Evolutionary conservation across 208 protist genomes (phyloP), one percentile per base, ranked within the genome.

Genomic region (Trichomonas vaginalis): DNA sequence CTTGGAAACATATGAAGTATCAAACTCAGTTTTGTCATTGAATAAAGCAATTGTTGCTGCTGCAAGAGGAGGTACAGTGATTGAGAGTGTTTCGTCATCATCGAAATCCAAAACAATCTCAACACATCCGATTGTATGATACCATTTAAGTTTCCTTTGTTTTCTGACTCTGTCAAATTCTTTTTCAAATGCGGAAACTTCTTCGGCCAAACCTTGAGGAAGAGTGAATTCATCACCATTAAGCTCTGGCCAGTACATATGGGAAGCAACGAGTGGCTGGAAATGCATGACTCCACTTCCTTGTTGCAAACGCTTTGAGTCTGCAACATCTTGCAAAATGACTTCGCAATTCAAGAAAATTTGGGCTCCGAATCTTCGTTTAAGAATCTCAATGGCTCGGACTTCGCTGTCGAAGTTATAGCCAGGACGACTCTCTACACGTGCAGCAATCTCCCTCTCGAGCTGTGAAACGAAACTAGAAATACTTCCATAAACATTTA

Each of bases 321-420:
- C 86, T 39, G 86, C 86, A 51, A 92, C 86, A 92, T 92, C 86
- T 51, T 40, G 40, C 3, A 92, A 15, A 39, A 92, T 92, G 9
- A 92, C 86, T 92, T 92, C 86, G 46, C 86, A 92, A n/a, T 92
- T 51, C 1, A 92, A 10, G 45, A 92, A 92, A 32, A 42, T 92
- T 51, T 92, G 86, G 27, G 40, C 45, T 6, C 86, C 86, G 27
- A 92, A 92, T n/a, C 86, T 48, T 40, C 27, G 21, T 32, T 92
- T 92, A 6, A 92, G 27, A 39, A 92, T 17, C 32, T 92, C 86
- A 51, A 92, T 92, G 2, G 86, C 86, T 42, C 86, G 39, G 37
- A 92, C 86, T 92, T 92, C 86, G 37, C 45, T 92, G 27, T 92
- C 86, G 39, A 92, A 92, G 14, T 17, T 92, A 51, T 48, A 92